Percentiles rank a stretch among this genome's conserved stretches.
Evolutionary conservation across 768 basidiomycete species (phyloP).

Genomic region (Leccinum obscurum): DNA sequence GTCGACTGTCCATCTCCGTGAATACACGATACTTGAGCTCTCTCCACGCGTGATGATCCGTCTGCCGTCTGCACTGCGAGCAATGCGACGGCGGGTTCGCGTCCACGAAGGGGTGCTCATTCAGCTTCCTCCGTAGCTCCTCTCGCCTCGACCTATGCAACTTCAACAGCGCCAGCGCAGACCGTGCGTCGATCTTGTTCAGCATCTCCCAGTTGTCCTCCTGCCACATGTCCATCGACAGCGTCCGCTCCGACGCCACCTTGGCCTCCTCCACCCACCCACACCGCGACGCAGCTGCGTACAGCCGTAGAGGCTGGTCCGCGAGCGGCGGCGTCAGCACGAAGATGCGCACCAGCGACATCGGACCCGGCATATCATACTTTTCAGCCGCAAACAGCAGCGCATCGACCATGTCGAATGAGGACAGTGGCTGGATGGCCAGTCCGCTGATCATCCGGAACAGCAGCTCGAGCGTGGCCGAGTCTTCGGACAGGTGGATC

Average conservation of each 20-base stretch:
- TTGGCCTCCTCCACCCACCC: constrained; percentile 60
- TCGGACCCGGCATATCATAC: constrained; percentile 68
- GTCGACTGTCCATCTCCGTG: constrained; percentile 57
- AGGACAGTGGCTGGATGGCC: constrained; percentile 46
- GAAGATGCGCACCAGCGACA: constrained; percentile 59
- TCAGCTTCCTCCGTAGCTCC: constrained; percentile 46
- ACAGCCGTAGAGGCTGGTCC: constrained; percentile 51
- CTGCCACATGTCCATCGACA: constrained; percentile 52
- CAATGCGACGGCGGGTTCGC: constrained; percentile 43
- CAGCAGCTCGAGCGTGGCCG: constrained; percentile 52
- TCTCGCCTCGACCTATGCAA: constrained; percentile 57
- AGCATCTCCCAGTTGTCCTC: constrained; percentile 46
- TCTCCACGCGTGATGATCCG: constrained; percentile 64
- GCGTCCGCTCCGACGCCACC: constrained; percentile 53
- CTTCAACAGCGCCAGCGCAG: constrained; percentile 54
- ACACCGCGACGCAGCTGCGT: constrained; percentile 54
- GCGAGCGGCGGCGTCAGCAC: constrained; percentile 52
- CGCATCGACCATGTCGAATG: constrained; percentile 55
- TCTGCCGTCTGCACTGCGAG: constrained; percentile 45
- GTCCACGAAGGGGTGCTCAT: constrained; percentile 59
- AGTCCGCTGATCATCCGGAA: constrained; percentile 65
- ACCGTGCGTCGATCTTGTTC: constrained; percentile 46
- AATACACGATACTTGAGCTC: constrained; percentile 60
- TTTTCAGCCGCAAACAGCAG: constrained; percentile 66
- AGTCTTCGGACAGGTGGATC: constrained; percentile 59